Conservation (phyloP, 441 rosid species). For the Breynia disticha region DNA sequence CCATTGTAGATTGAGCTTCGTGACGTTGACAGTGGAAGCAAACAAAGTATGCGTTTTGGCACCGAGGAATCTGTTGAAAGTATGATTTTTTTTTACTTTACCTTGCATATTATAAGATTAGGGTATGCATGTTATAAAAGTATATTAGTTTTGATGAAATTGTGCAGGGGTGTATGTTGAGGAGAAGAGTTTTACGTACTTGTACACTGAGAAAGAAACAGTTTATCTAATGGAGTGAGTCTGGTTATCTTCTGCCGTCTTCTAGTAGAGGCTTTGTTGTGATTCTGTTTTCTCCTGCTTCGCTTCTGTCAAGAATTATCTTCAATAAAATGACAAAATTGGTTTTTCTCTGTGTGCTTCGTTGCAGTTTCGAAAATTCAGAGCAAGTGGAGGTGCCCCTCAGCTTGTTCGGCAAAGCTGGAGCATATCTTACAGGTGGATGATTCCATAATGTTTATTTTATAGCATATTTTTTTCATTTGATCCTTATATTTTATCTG, state of each 20-base stretch:
- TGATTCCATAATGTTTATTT: slow-evolving; percentile 4
- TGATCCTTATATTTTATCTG: no score
- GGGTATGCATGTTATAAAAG: not conserved
- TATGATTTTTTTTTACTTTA: slow-evolving; percentile 29
- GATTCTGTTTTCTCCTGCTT: not conserved
- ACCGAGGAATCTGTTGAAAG: slow-evolving; percentile 86
- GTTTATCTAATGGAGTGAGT: slow-evolving; percentile 82
- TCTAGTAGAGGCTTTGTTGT: not conserved
- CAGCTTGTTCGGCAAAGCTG: slow-evolving; percentile 70
- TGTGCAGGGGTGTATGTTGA: slow-evolving; percentile 72
- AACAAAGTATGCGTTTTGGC: slow-evolving; percentile 74
- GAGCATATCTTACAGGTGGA: slow-evolving; percentile 68
- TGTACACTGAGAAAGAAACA: slow-evolving; percentile 54
- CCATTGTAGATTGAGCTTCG: slow-evolving; percentile 73
- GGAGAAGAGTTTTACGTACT: slow-evolving; percentile 69
- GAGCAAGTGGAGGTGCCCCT: slow-evolving; percentile 83
- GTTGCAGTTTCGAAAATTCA: slow-evolving; percentile 48
- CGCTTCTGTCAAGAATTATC: not conserved
- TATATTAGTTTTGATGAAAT: slow-evolving; percentile 5
- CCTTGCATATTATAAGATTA: not conserved
- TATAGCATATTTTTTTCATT: not conserved
- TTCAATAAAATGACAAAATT: not conserved
- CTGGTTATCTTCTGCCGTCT: slow-evolving; percentile 7
- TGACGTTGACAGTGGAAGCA: slow-evolving; percentile 76
- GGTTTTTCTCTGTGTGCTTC: not conserved